Base-by-base conservation (phyloP, 805 yeast species). In the Teunomyces gatunensis region DNA sequence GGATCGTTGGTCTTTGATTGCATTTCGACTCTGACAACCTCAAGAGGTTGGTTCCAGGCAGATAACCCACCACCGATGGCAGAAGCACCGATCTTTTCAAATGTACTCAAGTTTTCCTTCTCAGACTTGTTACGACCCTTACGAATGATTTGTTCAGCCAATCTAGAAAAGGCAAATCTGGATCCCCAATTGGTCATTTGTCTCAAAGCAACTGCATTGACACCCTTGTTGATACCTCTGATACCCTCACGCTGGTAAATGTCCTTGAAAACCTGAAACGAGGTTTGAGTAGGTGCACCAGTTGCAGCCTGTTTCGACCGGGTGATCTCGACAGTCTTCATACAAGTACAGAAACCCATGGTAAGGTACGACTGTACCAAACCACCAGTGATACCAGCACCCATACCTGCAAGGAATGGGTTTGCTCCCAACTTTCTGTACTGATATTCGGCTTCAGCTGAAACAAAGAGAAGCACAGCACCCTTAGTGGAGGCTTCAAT, bases 101-200 rank as follows among this genome's bases (percentile, higher is more conserved):
- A 57, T 1, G 95, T 88, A 52, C 75, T 69, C 57, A 94, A 79
- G 61, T 82, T 82, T 48, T 81, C 84, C 43, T 74, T 73, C 11
- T 67, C 61, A 15, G 72, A 68, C 68, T 88, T 87, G 46, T 83
- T 83, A 18, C 84, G 79, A 11, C 77, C 43, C 40, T 73, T 76
- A 63, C 88, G 83, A 60, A 94, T 89, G 3, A 71, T 74, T 57
- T 88, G 92, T 75, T 94, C 99, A 28, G 96, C 95, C 61, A 91
- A 78, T 64, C 99, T 81, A 2, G 96, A 79, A 35, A 94, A 78
- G 30, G 98, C 99, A 61, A 91, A 92, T 65, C 99, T 81, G 15
- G 97, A 89, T 44, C 99, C 99, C 99, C 99, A 94, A 71, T 94
- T 94, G 56, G 98, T 92, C 88, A 89, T 87, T 68, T 94, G 99